Percentiles rank a stretch among this genome's conserved stretches.
These are phyloP conservation scores for Adansonia gregorii DNA, from an alignment of 441 rosid species.

Conservation along the genomic window DNA sequence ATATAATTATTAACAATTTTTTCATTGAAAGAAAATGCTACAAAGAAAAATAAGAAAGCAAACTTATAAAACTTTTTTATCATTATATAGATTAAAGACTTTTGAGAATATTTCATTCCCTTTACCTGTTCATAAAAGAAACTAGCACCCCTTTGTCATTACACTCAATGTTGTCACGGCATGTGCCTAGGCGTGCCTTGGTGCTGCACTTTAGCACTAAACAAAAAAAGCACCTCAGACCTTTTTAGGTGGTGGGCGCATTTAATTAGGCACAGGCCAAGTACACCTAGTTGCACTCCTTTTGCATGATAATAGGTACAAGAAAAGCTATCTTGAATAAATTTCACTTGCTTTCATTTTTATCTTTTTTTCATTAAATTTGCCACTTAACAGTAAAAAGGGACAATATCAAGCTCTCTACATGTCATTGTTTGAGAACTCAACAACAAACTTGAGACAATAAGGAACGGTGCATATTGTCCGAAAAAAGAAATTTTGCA, in stretches of 20 bases:
- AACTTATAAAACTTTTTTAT: not conserved
- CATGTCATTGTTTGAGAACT: not conserved
- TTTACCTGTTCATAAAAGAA: not conserved
- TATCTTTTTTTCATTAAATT: not conserved
- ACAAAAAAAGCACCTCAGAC: not conserved
- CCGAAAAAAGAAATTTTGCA: not conserved
- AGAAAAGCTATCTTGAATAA: not conserved
- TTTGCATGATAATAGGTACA: not conserved
- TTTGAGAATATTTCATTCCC: constrained; percentile 10
- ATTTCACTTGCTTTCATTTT: constrained; percentile 2
- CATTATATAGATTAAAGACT: not conserved
- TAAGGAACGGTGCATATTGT: not conserved
- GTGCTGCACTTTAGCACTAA: not conserved
- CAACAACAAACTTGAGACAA: too few species aligned
- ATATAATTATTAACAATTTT: not conserved
- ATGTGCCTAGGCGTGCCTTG: not conserved
- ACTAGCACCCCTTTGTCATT: not conserved
- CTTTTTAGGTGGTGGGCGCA: not conserved
- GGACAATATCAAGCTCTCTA: not conserved
- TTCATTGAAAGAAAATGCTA: not conserved
- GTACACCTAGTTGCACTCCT: not conserved
- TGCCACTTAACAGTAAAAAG: not conserved
- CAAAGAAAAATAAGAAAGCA: not conserved
- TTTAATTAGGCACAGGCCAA: not conserved
- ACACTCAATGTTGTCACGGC: not conserved